A percentile compares a stretch with the other conserved stretches of the same genome.
phyloP scores from a whole-genome alignment of 2,329 filamentous ascomycete genomes.

The Cyphellophora europaea region DNA sequence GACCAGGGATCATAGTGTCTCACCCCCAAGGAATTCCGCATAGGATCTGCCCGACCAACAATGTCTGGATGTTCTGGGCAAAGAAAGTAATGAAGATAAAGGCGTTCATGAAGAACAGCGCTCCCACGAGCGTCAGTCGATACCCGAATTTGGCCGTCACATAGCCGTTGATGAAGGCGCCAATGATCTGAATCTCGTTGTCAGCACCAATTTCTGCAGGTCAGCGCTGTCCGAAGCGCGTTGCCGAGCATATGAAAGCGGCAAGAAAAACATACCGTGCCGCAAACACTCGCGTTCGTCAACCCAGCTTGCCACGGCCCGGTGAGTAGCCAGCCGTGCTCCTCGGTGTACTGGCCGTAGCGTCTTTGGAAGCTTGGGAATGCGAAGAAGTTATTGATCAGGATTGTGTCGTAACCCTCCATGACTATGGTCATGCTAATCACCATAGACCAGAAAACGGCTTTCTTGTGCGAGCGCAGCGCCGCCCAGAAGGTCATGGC shows the following conservation, averaged over 20 bases:
- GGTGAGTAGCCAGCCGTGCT: slow-evolving; percentile 35
- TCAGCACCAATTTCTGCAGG: too few species aligned
- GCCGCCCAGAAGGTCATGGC: slow-evolving; percentile 13
- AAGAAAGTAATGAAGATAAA: slow-evolving; percentile 29
- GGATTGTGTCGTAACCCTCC: slow-evolving; percentile 45
- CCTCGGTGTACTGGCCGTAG: slow-evolving; percentile 29
- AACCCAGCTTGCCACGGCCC: slow-evolving; percentile 50
- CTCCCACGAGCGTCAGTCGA: slow-evolving; percentile 52
- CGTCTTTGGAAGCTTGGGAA: slow-evolving; percentile 33
- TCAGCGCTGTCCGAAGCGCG: too few species aligned
- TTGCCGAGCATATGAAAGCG: too few species aligned
- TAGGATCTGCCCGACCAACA: slow-evolving; percentile 25
- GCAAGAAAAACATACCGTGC: slow-evolving; percentile 14
- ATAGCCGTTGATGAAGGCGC: slow-evolving; percentile 55
- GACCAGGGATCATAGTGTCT: too few species aligned
- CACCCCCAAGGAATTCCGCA: slow-evolving; percentile 43
- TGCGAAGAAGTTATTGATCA: slow-evolving; percentile 42
- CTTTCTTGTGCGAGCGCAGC: slow-evolving; percentile 18
- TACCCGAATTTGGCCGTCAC: slow-evolving; percentile 58
- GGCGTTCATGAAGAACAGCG: slow-evolving; percentile 36
- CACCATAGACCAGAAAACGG: slow-evolving; percentile 26
- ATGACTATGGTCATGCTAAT: slow-evolving; percentile 41
- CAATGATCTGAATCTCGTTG: too few species aligned
- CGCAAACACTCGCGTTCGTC: slow-evolving; percentile 46
- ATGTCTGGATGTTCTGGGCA: slow-evolving; percentile 21